phyloP scores from a whole-genome alignment of 176 grass and related monocot genomes.

The Ensete glaucum region DNA sequence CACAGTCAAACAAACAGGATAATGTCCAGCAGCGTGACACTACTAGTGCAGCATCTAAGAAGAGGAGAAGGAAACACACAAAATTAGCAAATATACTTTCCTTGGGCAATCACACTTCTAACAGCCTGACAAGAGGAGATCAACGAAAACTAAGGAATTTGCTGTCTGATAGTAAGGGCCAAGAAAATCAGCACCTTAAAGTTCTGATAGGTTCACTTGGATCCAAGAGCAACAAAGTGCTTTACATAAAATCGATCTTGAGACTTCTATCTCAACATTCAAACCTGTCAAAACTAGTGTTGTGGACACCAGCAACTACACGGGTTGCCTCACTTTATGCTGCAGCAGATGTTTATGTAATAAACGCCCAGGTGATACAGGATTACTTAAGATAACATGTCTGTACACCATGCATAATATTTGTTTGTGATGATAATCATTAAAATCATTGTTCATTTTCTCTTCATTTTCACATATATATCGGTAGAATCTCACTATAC shows the following conservation, averaged over 20 bases:
- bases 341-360: slow-evolving; percentile 45
- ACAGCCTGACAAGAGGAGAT: not conserved
- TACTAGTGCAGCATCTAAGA: slow-evolving; percentile 16
- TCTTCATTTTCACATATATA: not conserved
- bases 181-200: slow-evolving; percentile 28
- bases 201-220: slow-evolving; percentile 44
- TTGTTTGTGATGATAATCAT: not conserved
- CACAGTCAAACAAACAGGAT: slow-evolving; percentile 4
- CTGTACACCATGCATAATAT: not conserved
- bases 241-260: slow-evolving; percentile 38
- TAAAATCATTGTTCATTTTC: not conserved
- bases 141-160: slow-evolving; percentile 25
- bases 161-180: slow-evolving; percentile 22
- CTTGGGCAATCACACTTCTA: not conserved
- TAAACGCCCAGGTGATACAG: slow-evolving; percentile 42
- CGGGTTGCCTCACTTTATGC: slow-evolving; percentile 33
- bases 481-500: not conserved
- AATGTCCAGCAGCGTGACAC: not conserved
- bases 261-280: slow-evolving; percentile 39
- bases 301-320: slow-evolving; percentile 46
- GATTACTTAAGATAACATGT: not conserved
- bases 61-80: slow-evolving; percentile 12
- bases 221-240: slow-evolving; percentile 49
- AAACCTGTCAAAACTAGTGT: slow-evolving; percentile 32
- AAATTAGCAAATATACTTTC: slow-evolving; percentile 3